phyloP scores from a whole-genome alignment of 2,329 filamentous ascomycete genomes.

The Talaromyces sp. region DNA sequence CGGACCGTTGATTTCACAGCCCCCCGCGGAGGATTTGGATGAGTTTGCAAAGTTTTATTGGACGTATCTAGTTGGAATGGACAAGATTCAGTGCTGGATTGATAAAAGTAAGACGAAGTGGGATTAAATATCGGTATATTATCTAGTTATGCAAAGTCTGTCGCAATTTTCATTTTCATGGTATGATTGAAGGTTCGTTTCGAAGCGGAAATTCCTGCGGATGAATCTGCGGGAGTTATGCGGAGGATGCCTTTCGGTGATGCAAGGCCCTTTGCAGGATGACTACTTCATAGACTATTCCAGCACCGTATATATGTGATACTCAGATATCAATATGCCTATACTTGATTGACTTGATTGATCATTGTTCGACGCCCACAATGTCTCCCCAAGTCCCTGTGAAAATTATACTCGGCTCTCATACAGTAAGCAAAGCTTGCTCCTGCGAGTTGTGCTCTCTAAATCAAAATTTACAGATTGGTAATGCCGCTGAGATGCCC shows the following conservation, averaged over 20 bases:
- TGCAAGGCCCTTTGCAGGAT: neutral
- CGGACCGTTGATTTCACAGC: constrained; percentile 1
- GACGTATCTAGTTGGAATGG: neutral
- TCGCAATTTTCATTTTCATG: neutral
- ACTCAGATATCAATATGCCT: no score
- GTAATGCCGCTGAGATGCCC: neutral
- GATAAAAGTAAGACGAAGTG: neutral
- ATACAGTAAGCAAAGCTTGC: neutral
- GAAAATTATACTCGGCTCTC: constrained; percentile 6
- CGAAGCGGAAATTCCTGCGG: neutral
- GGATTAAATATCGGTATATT: no score
- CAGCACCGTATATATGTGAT: neutral
- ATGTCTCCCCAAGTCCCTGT: constrained; percentile 1
- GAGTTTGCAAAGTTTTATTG: constrained; percentile 1
- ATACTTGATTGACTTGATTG: neutral
- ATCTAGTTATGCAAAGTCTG: neutral
- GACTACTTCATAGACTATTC: neutral
- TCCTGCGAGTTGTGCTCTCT: neutral
- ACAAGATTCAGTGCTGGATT: constrained; percentile 3
- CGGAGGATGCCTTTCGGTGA: neutral
- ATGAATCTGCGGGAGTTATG: neutral
- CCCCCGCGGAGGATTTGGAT: constrained; percentile 1
- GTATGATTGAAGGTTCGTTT: neutral
- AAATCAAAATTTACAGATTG: neutral
- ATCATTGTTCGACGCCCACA: neutral